Evolutionary conservation across 73 alveolate species (phyloP).

Genomic region (Paramecium bursaria): DNA sequence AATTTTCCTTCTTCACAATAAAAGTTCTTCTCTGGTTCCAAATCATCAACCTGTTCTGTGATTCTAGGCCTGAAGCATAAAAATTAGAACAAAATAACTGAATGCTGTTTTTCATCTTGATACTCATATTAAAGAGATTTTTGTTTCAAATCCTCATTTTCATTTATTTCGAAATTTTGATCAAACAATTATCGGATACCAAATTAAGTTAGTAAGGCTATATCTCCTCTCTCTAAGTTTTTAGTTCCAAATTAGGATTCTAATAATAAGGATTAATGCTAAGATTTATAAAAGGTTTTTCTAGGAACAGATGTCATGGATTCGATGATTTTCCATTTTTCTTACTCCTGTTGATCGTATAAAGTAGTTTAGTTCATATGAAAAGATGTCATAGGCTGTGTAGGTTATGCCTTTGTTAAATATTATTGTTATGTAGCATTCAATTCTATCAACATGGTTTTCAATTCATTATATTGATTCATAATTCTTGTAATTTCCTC

Average conservation of each 20-base stretch:
- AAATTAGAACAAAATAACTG: neutral
- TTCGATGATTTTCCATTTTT: constrained; percentile 53
- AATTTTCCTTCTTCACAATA: constrained; percentile 23
- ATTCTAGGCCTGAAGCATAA: constrained; percentile 31
- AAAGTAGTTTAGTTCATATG: neutral
- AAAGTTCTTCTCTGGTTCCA: neutral
- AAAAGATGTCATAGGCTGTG: too few species aligned
- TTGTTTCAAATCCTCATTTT: constrained; percentile 33
- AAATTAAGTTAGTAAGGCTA: constrained; percentile 33
- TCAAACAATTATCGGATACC: constrained; percentile 30
- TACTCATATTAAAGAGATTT: constrained; percentile 16
- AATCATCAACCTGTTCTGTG: neutral
- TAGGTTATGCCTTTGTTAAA: constrained; percentile 50
- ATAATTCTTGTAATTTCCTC: neutral
- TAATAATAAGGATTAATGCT: constrained; percentile 13
- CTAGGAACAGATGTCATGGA: constrained; percentile 58
- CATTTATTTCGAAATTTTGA: neutral
- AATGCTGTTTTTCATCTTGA: constrained; percentile 2
- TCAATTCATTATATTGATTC: constrained; percentile 23
- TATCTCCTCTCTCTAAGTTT: constrained; percentile 28
- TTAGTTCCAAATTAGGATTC: constrained; percentile 27
- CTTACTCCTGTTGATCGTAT: constrained; percentile 30
- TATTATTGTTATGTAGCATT: constrained; percentile 25
- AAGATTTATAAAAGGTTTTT: constrained; percentile 43
- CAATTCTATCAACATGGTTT: constrained; percentile 12